Evolutionary conservation across 2,329 filamentous ascomycete genomes (phyloP).

Genomic region (Fusarium redolens): DNA sequence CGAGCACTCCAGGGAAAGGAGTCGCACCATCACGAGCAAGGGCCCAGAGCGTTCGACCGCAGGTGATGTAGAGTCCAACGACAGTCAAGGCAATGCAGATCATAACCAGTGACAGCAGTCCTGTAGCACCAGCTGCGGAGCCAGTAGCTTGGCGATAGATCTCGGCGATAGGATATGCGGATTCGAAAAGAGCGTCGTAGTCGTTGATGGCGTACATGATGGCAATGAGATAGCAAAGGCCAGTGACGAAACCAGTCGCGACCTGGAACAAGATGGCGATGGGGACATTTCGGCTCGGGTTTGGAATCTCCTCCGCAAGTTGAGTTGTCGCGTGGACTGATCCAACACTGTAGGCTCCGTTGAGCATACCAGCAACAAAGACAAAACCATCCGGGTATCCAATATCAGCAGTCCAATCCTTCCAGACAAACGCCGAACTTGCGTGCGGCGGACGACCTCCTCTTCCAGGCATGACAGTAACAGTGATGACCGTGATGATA

Average conservation of each 20-base stretch:
- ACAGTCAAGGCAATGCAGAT: constrained; percentile 52
- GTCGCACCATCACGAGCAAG: constrained; percentile 55
- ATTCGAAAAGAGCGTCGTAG: constrained; percentile 60
- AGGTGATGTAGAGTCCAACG: constrained; percentile 53
- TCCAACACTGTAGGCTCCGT: constrained; percentile 76
- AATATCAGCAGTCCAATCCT: constrained; percentile 52
- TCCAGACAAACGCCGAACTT: constrained; percentile 54
- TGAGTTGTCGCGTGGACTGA: constrained; percentile 74
- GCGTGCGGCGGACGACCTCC: constrained; percentile 47
- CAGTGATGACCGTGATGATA: constrained; percentile 65
- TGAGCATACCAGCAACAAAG: constrained; percentile 60
- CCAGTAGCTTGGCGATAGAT: constrained; percentile 72
- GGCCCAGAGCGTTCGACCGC: constrained; percentile 55
- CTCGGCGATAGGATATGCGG: constrained; percentile 71
- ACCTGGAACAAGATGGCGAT: constrained; percentile 64
- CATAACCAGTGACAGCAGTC: constrained; percentile 58
- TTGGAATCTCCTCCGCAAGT: constrained; percentile 72
- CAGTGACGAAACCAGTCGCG: constrained; percentile 62
- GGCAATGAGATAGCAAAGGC: constrained; percentile 63
- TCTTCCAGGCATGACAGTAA: constrained; percentile 61
- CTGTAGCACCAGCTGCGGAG: constrained; percentile 61
- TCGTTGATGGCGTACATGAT: constrained; percentile 70
- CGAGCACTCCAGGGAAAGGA: constrained; percentile 47
- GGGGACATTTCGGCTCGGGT: constrained; percentile 63
- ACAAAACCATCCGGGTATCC: constrained; percentile 57